These are phyloP conservation scores for Colletotrichum magnum DNA, from an alignment of 2,329 filamentous ascomycete genomes.

Conservation along the genomic window DNA sequence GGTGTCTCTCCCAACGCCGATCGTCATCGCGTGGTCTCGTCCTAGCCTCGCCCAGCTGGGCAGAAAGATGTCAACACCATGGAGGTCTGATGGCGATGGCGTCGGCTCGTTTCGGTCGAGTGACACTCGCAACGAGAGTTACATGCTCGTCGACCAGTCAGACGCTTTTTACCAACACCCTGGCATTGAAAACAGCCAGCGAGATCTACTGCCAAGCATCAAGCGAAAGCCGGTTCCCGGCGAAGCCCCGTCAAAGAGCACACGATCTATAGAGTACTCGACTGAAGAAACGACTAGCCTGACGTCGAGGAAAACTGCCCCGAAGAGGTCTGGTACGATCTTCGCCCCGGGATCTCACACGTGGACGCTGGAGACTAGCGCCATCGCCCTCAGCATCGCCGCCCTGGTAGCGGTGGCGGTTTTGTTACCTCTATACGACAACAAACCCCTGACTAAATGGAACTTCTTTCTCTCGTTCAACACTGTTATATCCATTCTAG, in stretches of 20 bases:
- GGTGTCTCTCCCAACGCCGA: too few relatives aligned
- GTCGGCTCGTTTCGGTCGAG: background rate
- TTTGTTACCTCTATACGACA: background rate
- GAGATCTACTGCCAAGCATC: background rate
- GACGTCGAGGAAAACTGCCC: background rate
- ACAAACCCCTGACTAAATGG: slow-evolving; percentile 5
- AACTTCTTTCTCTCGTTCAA: background rate
- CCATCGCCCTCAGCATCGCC: background rate
- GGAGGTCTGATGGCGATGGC: background rate
- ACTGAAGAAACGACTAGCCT: background rate
- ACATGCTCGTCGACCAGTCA: background rate
- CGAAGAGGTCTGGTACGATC: background rate
- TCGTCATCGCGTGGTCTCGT: background rate
- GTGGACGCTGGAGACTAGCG: background rate
- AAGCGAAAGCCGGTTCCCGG: background rate
- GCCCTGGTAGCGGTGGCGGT: background rate
- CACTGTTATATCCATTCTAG: slow-evolving; percentile 14
- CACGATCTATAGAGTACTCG: background rate
- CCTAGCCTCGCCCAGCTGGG: background rate
- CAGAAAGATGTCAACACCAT: background rate
- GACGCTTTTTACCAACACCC: background rate
- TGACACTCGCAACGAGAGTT: background rate
- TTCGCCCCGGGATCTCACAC: background rate
- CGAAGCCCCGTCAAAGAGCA: background rate
- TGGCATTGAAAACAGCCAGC: background rate